Evolutionary conservation across 257 asterid species (phyloP), one percentile per base, ranked within the genome.

Genomic region (Nicotiana obtusifolia): DNA sequence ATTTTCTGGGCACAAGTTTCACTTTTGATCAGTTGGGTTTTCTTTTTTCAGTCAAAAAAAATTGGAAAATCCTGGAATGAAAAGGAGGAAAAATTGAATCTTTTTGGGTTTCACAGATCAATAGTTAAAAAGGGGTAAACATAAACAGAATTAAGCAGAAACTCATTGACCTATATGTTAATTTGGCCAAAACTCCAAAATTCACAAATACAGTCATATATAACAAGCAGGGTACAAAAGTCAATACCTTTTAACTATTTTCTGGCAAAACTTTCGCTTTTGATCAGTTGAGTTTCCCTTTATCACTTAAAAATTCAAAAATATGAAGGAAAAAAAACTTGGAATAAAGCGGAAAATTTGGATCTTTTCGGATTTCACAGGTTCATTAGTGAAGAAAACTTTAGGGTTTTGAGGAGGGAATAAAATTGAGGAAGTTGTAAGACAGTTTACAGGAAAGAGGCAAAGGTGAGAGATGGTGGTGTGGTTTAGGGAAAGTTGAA

Each of bases 401-500:
- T 30, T 61, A 62, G 82, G 85, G 81, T 41, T 82, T 61, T 20
- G 5, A 31, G 24, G 49, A 19, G 37, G 77, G 66, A 26, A 10
- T n/a, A 53, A 35, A 62, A 31, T 24, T 59, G 81, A 17, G 30
- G 75, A 41, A 22, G 81, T 37, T 81, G 49, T 64, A 41, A 10
- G 53, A 59, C 64, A 60, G 75, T 64, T 64, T 30, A 82, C 64
- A 10, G 77, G 77, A 6, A 82, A 22, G 5, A 17, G 44, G 37
- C 11, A 4, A 76, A n/a, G 20, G 62, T 44, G 49, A 9, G 49
- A 41, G 13, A 41, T n/a, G 30, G 59, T 37, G 68, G 16, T 69
- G 30, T 10, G 14, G 20, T 44, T 44, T 44, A 71, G 82, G 85
- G n/a, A 65, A 82, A 56, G 52, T 77, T 76, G 79, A 83, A 77